Evolutionary conservation across 1,284 basidiomycete species (phyloP).

Genomic region (Chalciporus sp.): DNA sequence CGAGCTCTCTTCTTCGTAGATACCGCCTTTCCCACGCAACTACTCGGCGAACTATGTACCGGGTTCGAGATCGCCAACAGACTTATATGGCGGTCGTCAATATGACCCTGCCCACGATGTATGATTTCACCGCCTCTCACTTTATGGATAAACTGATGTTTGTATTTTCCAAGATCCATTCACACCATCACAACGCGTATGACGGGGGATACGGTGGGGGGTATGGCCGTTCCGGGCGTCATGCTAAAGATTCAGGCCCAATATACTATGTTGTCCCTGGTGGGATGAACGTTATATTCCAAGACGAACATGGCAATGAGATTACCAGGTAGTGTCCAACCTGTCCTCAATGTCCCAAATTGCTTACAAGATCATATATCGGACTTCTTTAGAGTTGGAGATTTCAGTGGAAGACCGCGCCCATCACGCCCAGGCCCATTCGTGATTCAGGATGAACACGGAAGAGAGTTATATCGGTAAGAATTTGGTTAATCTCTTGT

Average conservation of each 20-base stretch:
- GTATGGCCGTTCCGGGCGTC: conserved; percentile 23
- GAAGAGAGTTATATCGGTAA: conserved; percentile 52
- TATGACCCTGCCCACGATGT: conserved; percentile 26
- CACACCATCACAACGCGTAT: conserved; percentile 22
- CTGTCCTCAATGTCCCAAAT: not conserved
- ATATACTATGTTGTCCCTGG: conserved; percentile 67
- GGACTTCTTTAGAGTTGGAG: conserved; percentile 43
- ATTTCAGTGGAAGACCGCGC: conserved; percentile 37
- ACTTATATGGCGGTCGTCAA: conserved; percentile 30
- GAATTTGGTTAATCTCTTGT: not conserved
- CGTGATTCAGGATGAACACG: conserved; percentile 51
- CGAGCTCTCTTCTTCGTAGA: conserved; percentile 16
- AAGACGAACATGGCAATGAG: conserved; percentile 66
- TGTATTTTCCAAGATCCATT: conserved; percentile 16
- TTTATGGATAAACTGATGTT: conserved; percentile 9
- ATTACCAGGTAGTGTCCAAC: conserved; percentile 53
- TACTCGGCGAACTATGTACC: conserved; percentile 22
- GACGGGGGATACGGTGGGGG: conserved; percentile 16
- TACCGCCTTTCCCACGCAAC: conserved; percentile 32
- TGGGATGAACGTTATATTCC: conserved; percentile 67
- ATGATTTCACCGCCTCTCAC: not conserved
- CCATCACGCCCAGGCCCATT: conserved; percentile 39
- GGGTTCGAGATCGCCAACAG: conserved; percentile 29
- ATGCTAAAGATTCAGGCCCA: conserved; percentile 34
- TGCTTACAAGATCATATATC: conserved; percentile 22